Conservation (phyloP, 1,284 basidiomycete genomes). For the Cryptococcus maquisensis region DNA sequence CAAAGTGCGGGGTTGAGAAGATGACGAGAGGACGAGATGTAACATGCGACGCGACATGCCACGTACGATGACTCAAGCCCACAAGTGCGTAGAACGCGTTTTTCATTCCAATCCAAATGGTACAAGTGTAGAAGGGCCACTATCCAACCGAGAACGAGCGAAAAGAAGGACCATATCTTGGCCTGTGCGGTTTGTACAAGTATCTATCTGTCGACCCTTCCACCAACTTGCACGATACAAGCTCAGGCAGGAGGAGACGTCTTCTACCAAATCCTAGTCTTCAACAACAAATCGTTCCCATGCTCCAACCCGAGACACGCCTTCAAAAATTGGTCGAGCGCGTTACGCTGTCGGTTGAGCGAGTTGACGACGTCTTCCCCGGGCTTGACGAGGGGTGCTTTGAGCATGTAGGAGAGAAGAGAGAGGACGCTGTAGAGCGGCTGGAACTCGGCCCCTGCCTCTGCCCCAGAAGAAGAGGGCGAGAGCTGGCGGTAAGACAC, state of each 20-base stretch:
- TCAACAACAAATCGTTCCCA: slow-evolving; percentile 72
- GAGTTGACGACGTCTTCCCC: slow-evolving; percentile 93
- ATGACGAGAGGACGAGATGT: too few species aligned
- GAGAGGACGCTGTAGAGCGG: slow-evolving; percentile 84
- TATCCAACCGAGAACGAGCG: slow-evolving; percentile 1
- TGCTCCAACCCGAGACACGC: slow-evolving; percentile 85
- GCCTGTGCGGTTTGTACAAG: too few species aligned
- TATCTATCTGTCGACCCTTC: neutral
- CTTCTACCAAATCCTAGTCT: slow-evolving; percentile 75
- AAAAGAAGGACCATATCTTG: neutral
- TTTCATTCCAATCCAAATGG: slow-evolving; percentile 17
- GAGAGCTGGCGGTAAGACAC: slow-evolving; percentile 72
- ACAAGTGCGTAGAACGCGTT: slow-evolving; percentile 16
- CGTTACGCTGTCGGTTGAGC: slow-evolving; percentile 88
- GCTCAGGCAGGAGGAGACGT: neutral
- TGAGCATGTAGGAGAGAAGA: slow-evolving; percentile 91
- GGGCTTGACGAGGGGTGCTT: slow-evolving; percentile 96
- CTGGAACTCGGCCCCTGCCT: slow-evolving; percentile 58
- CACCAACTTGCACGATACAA: neutral
- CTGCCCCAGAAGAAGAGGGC: too few species aligned
- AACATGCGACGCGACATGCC: too few species aligned
- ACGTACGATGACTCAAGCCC: too few species aligned
- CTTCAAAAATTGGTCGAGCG: slow-evolving; percentile 67
- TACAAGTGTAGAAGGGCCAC: slow-evolving; percentile 1
- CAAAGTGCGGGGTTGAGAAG: too few species aligned